Evolutionary conservation across 164 flowering plant species (phyloP).

Genomic region (Hamamelis virginiana): DNA sequence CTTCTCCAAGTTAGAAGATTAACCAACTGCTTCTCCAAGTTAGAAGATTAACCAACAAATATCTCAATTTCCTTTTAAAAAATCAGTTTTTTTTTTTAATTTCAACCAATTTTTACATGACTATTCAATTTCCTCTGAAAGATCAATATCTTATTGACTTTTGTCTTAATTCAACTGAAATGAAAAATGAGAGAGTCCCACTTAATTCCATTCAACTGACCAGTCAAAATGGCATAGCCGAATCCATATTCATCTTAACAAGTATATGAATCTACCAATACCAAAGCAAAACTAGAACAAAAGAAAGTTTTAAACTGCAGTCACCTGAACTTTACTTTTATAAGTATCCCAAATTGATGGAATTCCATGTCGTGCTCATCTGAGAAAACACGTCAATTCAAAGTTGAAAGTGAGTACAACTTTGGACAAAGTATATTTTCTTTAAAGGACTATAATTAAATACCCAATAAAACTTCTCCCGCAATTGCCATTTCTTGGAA

Average conservation of each 20-base stretch:
- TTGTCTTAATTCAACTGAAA: neutral
- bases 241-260: neutral
- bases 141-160: neutral
- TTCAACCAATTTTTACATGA: neutral
- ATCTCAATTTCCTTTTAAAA: neutral
- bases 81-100: neutral
- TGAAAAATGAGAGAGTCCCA: neutral
- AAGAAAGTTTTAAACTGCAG: constrained; percentile 1
- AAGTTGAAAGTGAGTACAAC: constrained; percentile 3
- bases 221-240: neutral
- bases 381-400: constrained; percentile 24
- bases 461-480: constrained; percentile 94
- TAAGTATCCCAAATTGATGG: constrained; percentile 82
- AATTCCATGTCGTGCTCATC: constrained; percentile 90
- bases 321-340: constrained; percentile 97
- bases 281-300: constrained; percentile 1
- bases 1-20: too few species aligned
- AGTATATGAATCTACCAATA: neutral
- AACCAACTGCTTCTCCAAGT: too few species aligned
- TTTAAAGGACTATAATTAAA: neutral
- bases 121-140: neutral
- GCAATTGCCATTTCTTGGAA: constrained; percentile 99
- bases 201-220: too few species aligned
- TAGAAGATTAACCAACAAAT: too few species aligned
- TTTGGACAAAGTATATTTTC: neutral